A percentile compares a stretch with the other conserved stretches of the same genome.
Evolutionary conservation across 2,329 filamentous ascomycete species (phyloP).

Genomic region (Ploettnerulaceae sp.): DNA sequence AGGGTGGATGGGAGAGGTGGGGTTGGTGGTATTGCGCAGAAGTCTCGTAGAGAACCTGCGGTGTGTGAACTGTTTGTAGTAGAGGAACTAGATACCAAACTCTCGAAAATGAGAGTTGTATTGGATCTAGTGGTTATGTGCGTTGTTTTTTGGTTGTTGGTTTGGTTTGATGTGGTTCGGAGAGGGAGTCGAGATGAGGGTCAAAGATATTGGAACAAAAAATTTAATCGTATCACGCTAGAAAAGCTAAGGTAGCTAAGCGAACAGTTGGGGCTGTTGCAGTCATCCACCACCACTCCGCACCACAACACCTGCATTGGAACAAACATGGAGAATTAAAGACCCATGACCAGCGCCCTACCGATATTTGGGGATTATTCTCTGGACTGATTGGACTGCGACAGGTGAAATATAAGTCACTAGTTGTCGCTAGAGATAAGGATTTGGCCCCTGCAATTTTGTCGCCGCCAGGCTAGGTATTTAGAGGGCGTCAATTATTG

Average conservation of each 20-base stretch:
- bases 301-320: neutral
- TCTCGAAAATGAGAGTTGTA: slow-evolving; percentile 40
- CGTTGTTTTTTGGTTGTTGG: slow-evolving; percentile 18
- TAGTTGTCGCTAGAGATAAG: neutral
- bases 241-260: slow-evolving; percentile 1
- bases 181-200: slow-evolving; percentile 6
- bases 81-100: slow-evolving; percentile 45
- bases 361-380: neutral
- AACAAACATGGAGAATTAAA: neutral
- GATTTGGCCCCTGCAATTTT: neutral
- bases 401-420: neutral
- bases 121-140: slow-evolving; percentile 31
- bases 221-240: slow-evolving; percentile 8
- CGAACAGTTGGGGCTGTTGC: neutral
- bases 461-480: slow-evolving; percentile 5
- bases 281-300: neutral
- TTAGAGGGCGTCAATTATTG: neutral
- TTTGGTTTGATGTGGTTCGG: slow-evolving; percentile 20
- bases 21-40: slow-evolving; percentile 30
- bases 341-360: neutral
- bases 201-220: neutral
- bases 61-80: slow-evolving; percentile 21
- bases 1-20: slow-evolving; percentile 34
- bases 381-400: neutral
- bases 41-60: slow-evolving; percentile 33